These are phyloP conservation scores for Wolfiporia cocos DNA, from an alignment of 1,284 basidiomycete species.

Conservation along the genomic window DNA sequence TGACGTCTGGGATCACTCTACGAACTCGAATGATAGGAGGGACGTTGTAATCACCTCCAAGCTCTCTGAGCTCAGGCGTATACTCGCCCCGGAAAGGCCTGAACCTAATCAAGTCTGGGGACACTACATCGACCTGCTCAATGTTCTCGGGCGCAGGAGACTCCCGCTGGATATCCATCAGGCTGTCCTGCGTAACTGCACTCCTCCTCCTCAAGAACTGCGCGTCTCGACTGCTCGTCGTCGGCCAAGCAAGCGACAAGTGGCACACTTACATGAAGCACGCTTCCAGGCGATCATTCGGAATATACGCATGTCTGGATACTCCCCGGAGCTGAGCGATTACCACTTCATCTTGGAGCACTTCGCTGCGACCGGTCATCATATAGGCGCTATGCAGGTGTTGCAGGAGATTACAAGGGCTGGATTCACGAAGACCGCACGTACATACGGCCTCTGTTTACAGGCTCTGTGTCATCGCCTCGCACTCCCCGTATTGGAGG, in stretches of 20 bases:
- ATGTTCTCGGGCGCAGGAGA: constrained; percentile 34
- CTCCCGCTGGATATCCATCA: constrained; percentile 63
- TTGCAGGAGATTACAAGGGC: constrained; percentile 48
- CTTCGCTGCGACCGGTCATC: constrained; percentile 66
- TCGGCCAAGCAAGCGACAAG: constrained; percentile 24
- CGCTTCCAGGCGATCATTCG: constrained; percentile 59
- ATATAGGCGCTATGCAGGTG: constrained; percentile 49
- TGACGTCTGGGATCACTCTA: neutral
- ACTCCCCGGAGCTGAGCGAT: constrained; percentile 49
- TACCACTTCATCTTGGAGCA: constrained; percentile 70
- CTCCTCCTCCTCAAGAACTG: constrained; percentile 37
- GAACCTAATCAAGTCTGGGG: constrained; percentile 51
- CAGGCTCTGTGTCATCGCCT: constrained; percentile 64
- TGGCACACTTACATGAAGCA: constrained; percentile 48
- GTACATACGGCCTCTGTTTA: constrained; percentile 57
- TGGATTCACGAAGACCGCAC: constrained; percentile 39
- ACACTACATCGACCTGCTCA: constrained; percentile 50
- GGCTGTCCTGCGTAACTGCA: constrained; percentile 58
- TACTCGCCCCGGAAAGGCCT: constrained; percentile 23
- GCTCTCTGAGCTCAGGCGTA: constrained; percentile 25
- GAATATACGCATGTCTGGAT: constrained; percentile 55
- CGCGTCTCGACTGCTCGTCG: constrained; percentile 36
- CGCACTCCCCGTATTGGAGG: constrained; percentile 43
- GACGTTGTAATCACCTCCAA: constrained; percentile 18
- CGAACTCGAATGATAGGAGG: neutral